Percentiles rank a stretch among this genome's conserved stretches.
Conservation (phyloP, 176 grass and related monocot genomes). For the Sorghum bicolor region Sorghum_bicolor_NCBIv3 NC_012871.2:71810001-71810500, state of each 20-base stretch:
- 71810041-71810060: conserved; percentile 21
- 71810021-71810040: conserved; percentile 2
- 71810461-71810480: conserved; percentile 6
- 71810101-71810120: not conserved
- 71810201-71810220: not conserved
- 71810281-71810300: not conserved
- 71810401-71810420: not conserved
- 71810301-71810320: not conserved
- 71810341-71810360: not conserved
- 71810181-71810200: not conserved
- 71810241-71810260: not conserved
- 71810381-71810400: not conserved
- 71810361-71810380: not conserved
- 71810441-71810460: not conserved
- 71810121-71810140: not conserved
- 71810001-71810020: not conserved
- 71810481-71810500: not conserved
- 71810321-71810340: not conserved
- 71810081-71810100: conserved; percentile 5
- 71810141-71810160: conserved; percentile 16
- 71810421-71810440: not conserved
- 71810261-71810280: not conserved
- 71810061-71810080: conserved; percentile 2
- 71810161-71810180: not conserved
- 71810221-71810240: not conserved